Evolutionary conservation across 176 grass and related monocot species (phyloP).

Genomic region (Bolboschoenus planiculmis): DNA sequence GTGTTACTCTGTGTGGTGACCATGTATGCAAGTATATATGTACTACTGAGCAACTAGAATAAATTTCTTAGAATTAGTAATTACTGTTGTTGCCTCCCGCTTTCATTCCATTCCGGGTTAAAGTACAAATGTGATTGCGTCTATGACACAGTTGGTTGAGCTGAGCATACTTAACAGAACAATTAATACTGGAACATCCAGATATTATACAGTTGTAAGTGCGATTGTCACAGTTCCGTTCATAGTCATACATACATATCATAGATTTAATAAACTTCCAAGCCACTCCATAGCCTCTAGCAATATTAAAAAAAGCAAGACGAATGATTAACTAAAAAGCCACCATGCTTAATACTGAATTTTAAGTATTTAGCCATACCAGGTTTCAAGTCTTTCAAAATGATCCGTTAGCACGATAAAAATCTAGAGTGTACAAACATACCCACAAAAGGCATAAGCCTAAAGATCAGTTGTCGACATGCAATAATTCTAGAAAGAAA

Average conservation of each 20-base stretch:
- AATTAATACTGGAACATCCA: too few species aligned
- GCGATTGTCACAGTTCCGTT: background rate
- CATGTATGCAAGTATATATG: background rate
- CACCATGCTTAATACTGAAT: background rate
- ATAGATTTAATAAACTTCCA: too few species aligned
- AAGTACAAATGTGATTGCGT: background rate
- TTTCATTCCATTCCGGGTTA: background rate
- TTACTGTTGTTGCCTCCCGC: background rate
- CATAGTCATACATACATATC: too few species aligned
- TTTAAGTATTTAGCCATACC: background rate
- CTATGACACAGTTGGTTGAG: background rate
- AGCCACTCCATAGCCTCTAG: too few species aligned
- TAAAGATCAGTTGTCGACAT: background rate
- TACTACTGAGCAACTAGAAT: background rate
- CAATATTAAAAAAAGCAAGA: too few species aligned
- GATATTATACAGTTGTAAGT: background rate
- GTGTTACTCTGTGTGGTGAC: background rate
- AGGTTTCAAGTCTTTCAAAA: background rate
- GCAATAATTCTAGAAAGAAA: background rate
- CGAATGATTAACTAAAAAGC: too few species aligned
- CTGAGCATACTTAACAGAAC: background rate
- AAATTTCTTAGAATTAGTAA: conserved; percentile 1
- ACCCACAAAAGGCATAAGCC: too few species aligned
- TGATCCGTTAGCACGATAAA: background rate
- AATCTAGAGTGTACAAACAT: background rate